These are phyloP conservation scores for Punctularia strigosozonata DNA, from an alignment of 768 basidiomycete species.

Conservation along the genomic window DNA sequence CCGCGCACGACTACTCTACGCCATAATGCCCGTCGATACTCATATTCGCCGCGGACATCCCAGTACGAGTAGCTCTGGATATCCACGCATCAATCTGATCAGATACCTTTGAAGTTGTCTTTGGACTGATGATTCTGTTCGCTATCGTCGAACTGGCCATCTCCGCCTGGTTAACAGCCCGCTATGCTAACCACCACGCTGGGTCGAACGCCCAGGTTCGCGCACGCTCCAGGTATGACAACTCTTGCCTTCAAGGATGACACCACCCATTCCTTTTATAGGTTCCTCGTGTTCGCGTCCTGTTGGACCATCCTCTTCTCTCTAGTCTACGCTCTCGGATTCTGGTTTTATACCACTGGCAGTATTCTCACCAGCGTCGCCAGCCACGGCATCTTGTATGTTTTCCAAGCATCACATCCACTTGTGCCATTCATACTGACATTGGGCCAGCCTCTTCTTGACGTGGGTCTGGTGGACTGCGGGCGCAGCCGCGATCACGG, in stretches of 20 bases:
- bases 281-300: constrained; percentile 16
- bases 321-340: constrained; percentile 11
- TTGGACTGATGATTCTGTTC: constrained; percentile 16
- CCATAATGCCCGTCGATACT: no score
- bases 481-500: constrained; percentile 59
- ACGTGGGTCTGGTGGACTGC: constrained; percentile 77
- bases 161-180: constrained; percentile 16
- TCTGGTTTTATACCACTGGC: constrained; percentile 20
- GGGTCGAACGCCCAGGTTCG: constrained; percentile 2
- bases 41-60: no score
- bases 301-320: constrained; percentile 17
- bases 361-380: constrained; percentile 46
- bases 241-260: no score
- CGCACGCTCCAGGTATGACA: neutral
- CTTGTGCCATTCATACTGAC: neutral
- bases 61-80: no score
- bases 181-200: constrained; percentile 14
- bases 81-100: no score
- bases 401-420: constrained; percentile 7
- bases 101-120: constrained; percentile 10
- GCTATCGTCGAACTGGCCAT: constrained; percentile 15
- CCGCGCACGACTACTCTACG: no score
- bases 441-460: constrained; percentile 36
- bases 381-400: constrained; percentile 55
- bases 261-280: constrained; percentile 11